Conservation (phyloP, 2,329 filamentous ascomycete species). For the Fusarium pilosicola region DNA sequence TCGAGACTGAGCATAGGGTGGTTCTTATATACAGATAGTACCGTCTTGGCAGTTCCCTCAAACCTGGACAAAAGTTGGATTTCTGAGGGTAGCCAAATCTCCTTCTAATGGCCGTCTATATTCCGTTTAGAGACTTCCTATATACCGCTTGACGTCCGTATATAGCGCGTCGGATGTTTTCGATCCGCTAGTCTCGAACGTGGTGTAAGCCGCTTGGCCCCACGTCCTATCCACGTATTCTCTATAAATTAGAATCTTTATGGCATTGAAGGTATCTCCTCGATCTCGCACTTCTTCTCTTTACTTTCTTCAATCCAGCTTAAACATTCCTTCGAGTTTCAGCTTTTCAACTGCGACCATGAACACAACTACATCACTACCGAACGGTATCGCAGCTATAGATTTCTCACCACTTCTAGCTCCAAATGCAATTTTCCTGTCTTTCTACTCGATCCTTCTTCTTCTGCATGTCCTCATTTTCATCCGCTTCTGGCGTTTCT, state of each 20-base stretch:
- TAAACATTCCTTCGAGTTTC: not conserved
- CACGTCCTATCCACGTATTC: not conserved
- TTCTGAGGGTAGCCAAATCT: too few species aligned
- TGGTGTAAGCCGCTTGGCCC: not conserved
- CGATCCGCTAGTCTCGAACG: not conserved
- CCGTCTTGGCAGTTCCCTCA: not conserved
- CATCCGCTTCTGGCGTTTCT: not conserved
- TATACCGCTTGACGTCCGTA: not conserved
- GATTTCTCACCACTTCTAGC: not conserved
- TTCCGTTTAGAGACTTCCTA: too few species aligned
- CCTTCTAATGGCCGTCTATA: not conserved
- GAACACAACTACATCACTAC: not conserved
- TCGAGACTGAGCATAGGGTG: not conserved
- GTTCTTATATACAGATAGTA: not conserved
- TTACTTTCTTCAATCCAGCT: too few species aligned
- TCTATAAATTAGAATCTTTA: not conserved
- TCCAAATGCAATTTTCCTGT: not conserved
- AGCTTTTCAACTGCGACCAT: fast-evolving
- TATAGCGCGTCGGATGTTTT: not conserved
- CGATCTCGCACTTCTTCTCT: fast-evolving
- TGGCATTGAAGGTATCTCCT: fast-evolving
- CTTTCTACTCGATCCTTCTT: not conserved
- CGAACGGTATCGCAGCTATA: not conserved
- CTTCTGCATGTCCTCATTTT: not conserved
- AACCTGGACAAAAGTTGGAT: not conserved